Conservation (phyloP, 768 basidiomycete species). For the Leccinellum albellum region DNA sequence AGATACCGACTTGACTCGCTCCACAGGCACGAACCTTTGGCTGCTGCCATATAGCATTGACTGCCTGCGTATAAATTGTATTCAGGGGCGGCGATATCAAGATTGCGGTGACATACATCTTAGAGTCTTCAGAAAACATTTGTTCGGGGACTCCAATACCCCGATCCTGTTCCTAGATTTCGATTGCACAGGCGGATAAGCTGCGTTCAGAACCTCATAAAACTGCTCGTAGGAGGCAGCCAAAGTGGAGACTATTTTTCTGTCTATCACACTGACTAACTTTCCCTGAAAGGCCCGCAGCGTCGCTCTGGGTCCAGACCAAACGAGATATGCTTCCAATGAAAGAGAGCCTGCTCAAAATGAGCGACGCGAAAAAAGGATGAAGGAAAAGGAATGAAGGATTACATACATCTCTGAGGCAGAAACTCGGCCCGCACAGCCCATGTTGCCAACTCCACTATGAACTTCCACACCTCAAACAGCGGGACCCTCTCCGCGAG, state of each 20-base stretch:
- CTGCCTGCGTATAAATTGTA: neutral
- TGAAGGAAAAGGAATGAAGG: neutral
- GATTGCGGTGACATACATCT: slow-evolving; percentile 6
- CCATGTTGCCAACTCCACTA: neutral
- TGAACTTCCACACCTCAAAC: slow-evolving; percentile 6
- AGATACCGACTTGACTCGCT: slow-evolving; percentile 9
- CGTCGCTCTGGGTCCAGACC: slow-evolving; percentile 10
- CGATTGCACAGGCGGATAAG: neutral
- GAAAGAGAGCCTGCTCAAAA: neutral
- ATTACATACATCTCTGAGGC: neutral
- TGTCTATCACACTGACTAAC: slow-evolving; percentile 1
- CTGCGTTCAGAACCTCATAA: neutral
- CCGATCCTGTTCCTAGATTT: neutral
- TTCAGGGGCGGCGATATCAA: neutral
- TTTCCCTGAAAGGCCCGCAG: slow-evolving; percentile 12
- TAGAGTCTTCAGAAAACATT: neutral
- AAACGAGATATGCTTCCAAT: slow-evolving; percentile 10
- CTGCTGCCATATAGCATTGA: neutral
- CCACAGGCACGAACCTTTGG: slow-evolving; percentile 3
- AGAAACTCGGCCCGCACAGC: neutral
- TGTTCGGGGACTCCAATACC: neutral
- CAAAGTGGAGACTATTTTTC: slow-evolving; percentile 5
- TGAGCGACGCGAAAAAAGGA: neutral
- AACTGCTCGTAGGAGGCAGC: slow-evolving; percentile 10
- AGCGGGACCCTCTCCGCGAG: neutral